A percentile compares a stretch with the other conserved stretches of the same genome.
phyloP scores from a whole-genome alignment of 2,329 filamentous ascomycete genomes.

The Onygena corvina region DNA sequence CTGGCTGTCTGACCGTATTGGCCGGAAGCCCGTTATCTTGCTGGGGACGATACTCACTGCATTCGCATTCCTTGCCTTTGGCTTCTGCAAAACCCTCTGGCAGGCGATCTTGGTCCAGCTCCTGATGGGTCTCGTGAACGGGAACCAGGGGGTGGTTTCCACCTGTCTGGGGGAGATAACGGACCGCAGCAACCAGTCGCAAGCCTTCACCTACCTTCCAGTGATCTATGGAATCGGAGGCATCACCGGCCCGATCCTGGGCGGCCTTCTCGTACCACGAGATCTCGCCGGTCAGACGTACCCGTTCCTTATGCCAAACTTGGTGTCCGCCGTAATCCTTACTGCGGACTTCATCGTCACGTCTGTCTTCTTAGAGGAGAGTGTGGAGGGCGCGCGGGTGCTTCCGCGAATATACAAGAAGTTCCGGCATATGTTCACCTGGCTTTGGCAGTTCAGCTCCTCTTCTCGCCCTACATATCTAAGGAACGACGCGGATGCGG shows the following conservation, averaged over 20 bases:
- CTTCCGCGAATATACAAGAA: slow-evolving; percentile 49
- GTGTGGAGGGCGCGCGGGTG: slow-evolving; percentile 54
- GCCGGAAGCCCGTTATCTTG: slow-evolving; percentile 70
- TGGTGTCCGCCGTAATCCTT: slow-evolving; percentile 63
- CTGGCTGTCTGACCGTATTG: slow-evolving; percentile 65
- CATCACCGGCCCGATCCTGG: slow-evolving; percentile 85
- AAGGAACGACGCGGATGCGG: slow-evolving; percentile 25
- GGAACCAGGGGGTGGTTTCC: slow-evolving; percentile 86
- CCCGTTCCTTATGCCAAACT: slow-evolving; percentile 75
- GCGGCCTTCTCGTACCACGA: slow-evolving; percentile 64
- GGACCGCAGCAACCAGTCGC: slow-evolving; percentile 85
- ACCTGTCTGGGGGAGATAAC: slow-evolving; percentile 93
- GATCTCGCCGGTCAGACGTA: slow-evolving; percentile 46
- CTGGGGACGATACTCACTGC: slow-evolving; percentile 73
- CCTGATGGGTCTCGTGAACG: slow-evolving; percentile 85
- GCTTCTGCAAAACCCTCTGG: slow-evolving; percentile 69
- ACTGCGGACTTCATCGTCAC: slow-evolving; percentile 60
- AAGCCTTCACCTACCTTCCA: slow-evolving; percentile 85
- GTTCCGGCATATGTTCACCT: slow-evolving; percentile 50
- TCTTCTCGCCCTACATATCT: slow-evolving; percentile 48
- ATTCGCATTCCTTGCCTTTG: slow-evolving; percentile 71
- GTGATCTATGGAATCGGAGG: slow-evolving; percentile 92
- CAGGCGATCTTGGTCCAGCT: slow-evolving; percentile 78
- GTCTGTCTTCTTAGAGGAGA: slow-evolving; percentile 76
- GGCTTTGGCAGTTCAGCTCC: slow-evolving; percentile 58